A percentile compares a stretch with the other conserved stretches of the same genome.
Conservation (phyloP, 331 rosid genomes). For the Erythrophleum ivorense region DNA sequence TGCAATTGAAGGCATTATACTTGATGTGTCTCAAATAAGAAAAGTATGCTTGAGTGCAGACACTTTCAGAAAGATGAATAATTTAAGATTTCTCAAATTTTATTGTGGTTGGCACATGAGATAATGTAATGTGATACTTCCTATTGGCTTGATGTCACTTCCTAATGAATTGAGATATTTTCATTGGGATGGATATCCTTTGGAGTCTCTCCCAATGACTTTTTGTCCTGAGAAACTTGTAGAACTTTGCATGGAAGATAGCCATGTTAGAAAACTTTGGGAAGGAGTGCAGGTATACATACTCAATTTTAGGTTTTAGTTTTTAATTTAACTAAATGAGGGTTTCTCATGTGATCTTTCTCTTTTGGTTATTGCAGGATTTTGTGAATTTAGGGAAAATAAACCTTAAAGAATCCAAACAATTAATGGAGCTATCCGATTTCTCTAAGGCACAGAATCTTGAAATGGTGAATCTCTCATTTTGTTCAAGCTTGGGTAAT, state of each 20-base stretch:
- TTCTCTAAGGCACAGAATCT: not conserved
- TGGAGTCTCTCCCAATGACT: not conserved
- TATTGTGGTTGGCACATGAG: not conserved
- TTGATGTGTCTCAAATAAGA: not conserved
- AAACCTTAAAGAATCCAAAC: not conserved
- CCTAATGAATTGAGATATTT: not conserved
- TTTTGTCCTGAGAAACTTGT: not conserved
- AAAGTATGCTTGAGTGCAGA: not conserved
- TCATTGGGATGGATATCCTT: not conserved
- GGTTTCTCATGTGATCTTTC: not conserved
- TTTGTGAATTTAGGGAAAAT: not conserved
- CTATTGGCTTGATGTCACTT: not conserved
- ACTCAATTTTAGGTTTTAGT: not conserved
- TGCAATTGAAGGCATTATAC: not conserved
- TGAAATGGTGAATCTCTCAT: not conserved
- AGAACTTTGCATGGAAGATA: not conserved
- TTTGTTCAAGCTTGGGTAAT: not conserved
- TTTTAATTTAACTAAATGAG: not conserved
- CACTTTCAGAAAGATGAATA: not conserved
- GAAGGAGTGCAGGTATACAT: conserved; percentile 9
- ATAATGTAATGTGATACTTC: not conserved
- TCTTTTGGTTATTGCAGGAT: not conserved
- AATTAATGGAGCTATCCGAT: not conserved
- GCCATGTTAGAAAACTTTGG: not conserved
- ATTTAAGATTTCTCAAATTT: not conserved